Base-by-base conservation (phyloP, 352 stramenopile species). In the Pilasporangium apinafurcum region DNA sequence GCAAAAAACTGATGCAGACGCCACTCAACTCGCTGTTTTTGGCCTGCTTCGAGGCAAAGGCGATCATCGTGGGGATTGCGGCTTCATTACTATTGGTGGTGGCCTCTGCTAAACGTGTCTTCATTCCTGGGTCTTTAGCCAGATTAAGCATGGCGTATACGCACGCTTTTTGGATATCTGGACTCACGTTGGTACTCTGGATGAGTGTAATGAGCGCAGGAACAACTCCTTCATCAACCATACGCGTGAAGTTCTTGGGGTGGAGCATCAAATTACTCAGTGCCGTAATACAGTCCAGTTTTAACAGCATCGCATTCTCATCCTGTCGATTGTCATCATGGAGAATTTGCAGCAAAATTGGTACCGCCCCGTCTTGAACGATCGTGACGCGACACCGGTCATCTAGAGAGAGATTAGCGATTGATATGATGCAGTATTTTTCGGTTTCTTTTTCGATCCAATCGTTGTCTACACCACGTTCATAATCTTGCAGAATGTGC, bases 181-280 rank as follows among this genome's bases (percentile, higher is more conserved):
- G 69, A 37, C 66, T 84, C 28, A 48, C 56, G 26, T 52, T 63
- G 29, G 43, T 56, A 29, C 60, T 79, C 4, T 61, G 61, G 24
- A 92, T 65, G 39, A 83, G 65, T 32, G 68, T 53, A 20, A 87
- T 41, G 17, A 87, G 67, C 1, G 77, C 60, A 20, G 80, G 77
- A 29, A 92, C 74, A 39, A 92, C 77, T 32, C 80, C 80, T 34
- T 84, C 80, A 35, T 92, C 68, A 6, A 90, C 81, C 49, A 92
- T 72, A 2, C 65, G 56, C 29, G 59, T 59, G 36, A 91, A 91
- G 42, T 89, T 91, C 33, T 84, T 76, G 8, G 79, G 74, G 34
- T 90, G 78, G 7, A 91, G 65, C 54, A 92, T 84, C 5, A 92
- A 49, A 30, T 91, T 89, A 51, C 81, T 91, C 40, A 92, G 54